phyloP scores from a whole-genome alignment of 78 protist genomes.

The Ministeria vibrans region DNA sequence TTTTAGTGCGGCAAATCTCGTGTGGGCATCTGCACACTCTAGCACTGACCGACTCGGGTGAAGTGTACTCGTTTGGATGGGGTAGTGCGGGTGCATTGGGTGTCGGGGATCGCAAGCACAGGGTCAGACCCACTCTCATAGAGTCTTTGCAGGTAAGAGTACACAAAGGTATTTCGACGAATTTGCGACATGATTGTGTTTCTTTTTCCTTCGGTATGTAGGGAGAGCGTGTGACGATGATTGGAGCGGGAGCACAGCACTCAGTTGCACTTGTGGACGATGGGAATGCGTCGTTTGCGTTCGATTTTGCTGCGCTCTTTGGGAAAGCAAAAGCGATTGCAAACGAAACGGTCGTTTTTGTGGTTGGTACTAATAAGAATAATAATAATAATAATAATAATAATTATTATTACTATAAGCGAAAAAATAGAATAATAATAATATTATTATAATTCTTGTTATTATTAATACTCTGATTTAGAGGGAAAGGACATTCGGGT shows the following conservation, averaged over 20 bases:
- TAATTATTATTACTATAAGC: not conserved
- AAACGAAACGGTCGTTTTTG: too few relatives aligned
- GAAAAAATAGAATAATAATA: too few relatives aligned
- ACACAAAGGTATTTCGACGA: too few relatives aligned
- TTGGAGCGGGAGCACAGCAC: constrained; percentile 51
- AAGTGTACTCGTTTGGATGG: constrained; percentile 58
- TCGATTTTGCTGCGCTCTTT: too few relatives aligned
- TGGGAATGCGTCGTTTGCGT: constrained; percentile 45
- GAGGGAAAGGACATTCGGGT: not conserved
- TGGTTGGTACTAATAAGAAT: too few relatives aligned
- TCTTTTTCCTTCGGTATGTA: too few relatives aligned
- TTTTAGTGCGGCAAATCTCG: too few relatives aligned
- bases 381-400: too few relatives aligned
- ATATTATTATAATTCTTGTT: not conserved
- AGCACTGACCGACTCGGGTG: constrained; percentile 28
- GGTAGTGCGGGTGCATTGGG: constrained; percentile 45
- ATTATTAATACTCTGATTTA: not conserved
- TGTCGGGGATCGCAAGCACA: constrained; percentile 30
- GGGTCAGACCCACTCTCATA: constrained; percentile 40
- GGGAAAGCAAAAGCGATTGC: too few relatives aligned
- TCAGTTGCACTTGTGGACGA: constrained; percentile 20
- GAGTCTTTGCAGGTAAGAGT: constrained; percentile 16
- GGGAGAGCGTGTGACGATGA: constrained; percentile 26
- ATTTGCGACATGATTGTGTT: too few relatives aligned
- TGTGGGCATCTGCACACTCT: constrained; percentile 50